Base-by-base conservation (phyloP, 192 early-diverging fungal species). In the Linnemannia zychae region DNA sequence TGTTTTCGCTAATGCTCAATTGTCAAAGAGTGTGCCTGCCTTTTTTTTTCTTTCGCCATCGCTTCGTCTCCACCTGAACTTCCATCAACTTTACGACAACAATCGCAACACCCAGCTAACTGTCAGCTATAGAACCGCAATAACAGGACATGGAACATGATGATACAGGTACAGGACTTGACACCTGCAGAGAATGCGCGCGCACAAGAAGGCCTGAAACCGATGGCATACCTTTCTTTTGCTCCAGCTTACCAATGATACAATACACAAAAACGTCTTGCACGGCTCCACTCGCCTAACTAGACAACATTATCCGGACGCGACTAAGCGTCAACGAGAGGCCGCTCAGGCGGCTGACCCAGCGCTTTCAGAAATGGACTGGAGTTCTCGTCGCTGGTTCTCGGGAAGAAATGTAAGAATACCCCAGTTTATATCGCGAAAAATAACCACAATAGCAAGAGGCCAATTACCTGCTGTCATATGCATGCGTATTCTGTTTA, bases 291-390 rank as follows among this genome's bases (percentile, higher is more conserved):
- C 4, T 31, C 57, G 11, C 57, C 57, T 15, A 50, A 46, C 31
- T 75, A 84, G 81, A 84, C 44, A 52, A 18, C 34, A 77, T 77
- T 44, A 84, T 84, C 67, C 77, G 53, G 47, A 74, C 81, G 6
- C 76, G 81, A n/a, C 52, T 84, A 38, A 78, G 81, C 33, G 75
- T 84, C 46, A 84, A 84, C 74, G 81, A 84, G 44, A 71, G 81
- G 28, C 81, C 81, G 20, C 22, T 84, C 47, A 77, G 66, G 28
- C 57, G 81, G 24, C 72, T 84, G 28, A 69, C 65, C 17, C 40
- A 31, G 13, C 75, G 75, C 11, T 77, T 77, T 74, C 60, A 70
- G 38, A 84, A 84, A 78, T 84, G 81, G 81, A 13, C 76, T 7
- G 49, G 40, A 52, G 18, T 65, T 4, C 48, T 84, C 24, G 52